These are phyloP conservation scores for Chaetomiaceae sp. DNA, from an alignment of 2,329 filamentous ascomycete genomes.

Conservation along the genomic window DNA sequence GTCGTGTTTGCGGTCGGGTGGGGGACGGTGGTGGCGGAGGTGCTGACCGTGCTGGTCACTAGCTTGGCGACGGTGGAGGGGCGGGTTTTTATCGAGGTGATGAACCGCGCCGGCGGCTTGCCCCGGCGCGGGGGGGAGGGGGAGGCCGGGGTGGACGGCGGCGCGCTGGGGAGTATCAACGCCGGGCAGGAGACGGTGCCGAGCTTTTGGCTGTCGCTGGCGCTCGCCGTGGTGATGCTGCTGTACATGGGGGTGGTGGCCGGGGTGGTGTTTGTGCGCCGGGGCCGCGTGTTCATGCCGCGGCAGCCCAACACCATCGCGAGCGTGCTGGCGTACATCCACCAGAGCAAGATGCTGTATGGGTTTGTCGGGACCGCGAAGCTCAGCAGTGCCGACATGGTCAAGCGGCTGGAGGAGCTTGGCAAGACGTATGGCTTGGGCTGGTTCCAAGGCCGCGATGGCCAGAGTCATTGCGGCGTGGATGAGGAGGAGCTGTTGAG, in stretches of 20 bases:
- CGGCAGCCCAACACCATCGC: conserved; percentile 76
- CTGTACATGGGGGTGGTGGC: conserved; percentile 59
- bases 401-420: conserved; percentile 51
- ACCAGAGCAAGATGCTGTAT: conserved; percentile 75
- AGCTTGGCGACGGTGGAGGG: conserved; percentile 63
- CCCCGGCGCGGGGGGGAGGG: no score
- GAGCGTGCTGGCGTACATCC: conserved; percentile 69
- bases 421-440: conserved; percentile 70
- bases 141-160: no score
- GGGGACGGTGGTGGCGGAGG: conserved; percentile 67
- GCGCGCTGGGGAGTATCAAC: conserved; percentile 34
- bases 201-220: conserved; percentile 65
- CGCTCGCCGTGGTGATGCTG: conserved; percentile 59
- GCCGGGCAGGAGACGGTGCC: conserved; percentile 56
- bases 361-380: conserved; percentile 68
- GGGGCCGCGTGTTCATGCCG: conserved; percentile 64
- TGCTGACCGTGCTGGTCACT: conserved; percentile 65
- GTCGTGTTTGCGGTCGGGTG: conserved; percentile 65
- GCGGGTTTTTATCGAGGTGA: conserved; percentile 48
- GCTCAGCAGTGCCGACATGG: conserved; percentile 58
- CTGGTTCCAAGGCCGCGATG: conserved; percentile 71
- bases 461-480: conserved; percentile 69
- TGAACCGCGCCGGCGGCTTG: conserved; percentile 18
- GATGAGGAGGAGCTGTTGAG: conserved; percentile 69
- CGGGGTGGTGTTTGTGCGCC: conserved; percentile 54